phyloP scores from a whole-genome alignment of 345 rosid species.

The Carallia brachiata region DNA sequence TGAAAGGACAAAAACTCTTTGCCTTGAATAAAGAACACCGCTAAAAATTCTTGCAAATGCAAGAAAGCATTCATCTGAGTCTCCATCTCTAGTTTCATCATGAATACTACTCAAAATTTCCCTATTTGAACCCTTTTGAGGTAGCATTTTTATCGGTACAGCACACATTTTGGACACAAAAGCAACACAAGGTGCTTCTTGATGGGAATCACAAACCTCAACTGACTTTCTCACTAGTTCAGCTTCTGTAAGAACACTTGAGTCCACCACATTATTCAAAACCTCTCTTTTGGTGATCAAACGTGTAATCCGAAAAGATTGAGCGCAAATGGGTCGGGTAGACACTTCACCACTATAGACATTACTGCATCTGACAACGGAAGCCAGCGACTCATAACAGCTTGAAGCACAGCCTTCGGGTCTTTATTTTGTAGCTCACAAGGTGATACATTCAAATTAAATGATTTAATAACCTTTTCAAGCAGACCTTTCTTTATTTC shows the following conservation, averaged over 20 bases:
- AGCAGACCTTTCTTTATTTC: slow-evolving; percentile 49
- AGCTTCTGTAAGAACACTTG: slow-evolving; percentile 57
- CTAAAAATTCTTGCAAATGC: slow-evolving; percentile 96
- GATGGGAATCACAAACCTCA: slow-evolving; percentile 65
- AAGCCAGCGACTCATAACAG: slow-evolving; percentile 90
- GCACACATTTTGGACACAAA: slow-evolving; percentile 98
- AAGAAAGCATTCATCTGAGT: slow-evolving; percentile 89
- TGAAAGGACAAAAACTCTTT: slow-evolving; percentile 71
- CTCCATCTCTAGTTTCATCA: slow-evolving; percentile 49
- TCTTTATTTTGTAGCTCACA: slow-evolving; percentile 93
- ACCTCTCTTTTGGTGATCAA: slow-evolving; percentile 72
- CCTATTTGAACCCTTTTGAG: slow-evolving; percentile 62
- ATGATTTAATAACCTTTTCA: slow-evolving; percentile 66
- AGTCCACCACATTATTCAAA: slow-evolving; percentile 38
- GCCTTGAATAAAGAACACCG: slow-evolving; percentile 64
- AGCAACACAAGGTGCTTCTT: slow-evolving; percentile 63
- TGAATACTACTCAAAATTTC: slow-evolving; percentile 51
- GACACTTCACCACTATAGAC: slow-evolving; percentile 79
- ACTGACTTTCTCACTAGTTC: slow-evolving; percentile 68
- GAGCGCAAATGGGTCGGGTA: slow-evolving; percentile 83
- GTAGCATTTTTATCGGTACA: slow-evolving; percentile 31
- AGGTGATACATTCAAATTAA: slow-evolving; percentile 62
- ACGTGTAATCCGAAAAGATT: slow-evolving; percentile 59
- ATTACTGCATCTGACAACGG: slow-evolving; percentile 79
- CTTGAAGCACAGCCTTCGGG: slow-evolving; percentile 69